Evolutionary conservation across 2,329 filamentous ascomycete species (phyloP).

Genomic region (Thelonectria olida): DNA sequence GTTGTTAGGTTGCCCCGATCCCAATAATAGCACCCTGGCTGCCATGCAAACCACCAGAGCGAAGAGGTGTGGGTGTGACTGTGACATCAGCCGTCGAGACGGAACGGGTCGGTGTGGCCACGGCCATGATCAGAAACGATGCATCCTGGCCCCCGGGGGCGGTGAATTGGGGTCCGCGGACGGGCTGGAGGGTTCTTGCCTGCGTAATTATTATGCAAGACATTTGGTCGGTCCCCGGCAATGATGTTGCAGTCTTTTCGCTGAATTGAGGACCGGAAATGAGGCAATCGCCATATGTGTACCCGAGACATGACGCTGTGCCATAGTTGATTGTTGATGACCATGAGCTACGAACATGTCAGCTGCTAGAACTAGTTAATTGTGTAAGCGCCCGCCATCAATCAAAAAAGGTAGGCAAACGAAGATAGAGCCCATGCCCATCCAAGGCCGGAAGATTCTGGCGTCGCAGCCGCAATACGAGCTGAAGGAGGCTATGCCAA

Average conservation of each 20-base stretch:
- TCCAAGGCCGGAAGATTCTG: too few species aligned
- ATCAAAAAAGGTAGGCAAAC: not conserved
- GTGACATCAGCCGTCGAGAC: constrained; percentile 7
- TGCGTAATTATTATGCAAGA: constrained; percentile 10
- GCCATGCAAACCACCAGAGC: constrained; percentile 29
- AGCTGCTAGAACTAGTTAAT: too few species aligned
- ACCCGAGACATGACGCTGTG: too few species aligned
- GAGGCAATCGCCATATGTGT: too few species aligned
- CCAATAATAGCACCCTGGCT: too few species aligned
- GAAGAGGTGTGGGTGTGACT: too few species aligned
- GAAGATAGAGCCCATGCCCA: not conserved
- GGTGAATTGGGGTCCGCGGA: constrained; percentile 1
- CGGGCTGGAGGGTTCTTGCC: constrained; percentile 7
- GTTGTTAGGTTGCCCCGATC: too few species aligned
- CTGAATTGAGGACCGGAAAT: too few species aligned
- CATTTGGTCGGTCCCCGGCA: constrained; percentile 10
- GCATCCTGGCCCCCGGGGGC: constrained; percentile 11
- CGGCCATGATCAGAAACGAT: constrained; percentile 3
- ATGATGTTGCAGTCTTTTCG: too few species aligned
- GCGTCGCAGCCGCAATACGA: constrained; percentile 33
- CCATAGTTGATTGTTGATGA: too few species aligned
- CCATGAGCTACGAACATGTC: too few species aligned
- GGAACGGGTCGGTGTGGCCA: constrained; percentile 10
- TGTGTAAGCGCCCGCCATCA: too few species aligned
- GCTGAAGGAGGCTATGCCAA: constrained; percentile 34